Base-by-base conservation (phyloP, 225 moss, liverwort and hornwort genomes). In the Marchantia polymorpha region DNA sequence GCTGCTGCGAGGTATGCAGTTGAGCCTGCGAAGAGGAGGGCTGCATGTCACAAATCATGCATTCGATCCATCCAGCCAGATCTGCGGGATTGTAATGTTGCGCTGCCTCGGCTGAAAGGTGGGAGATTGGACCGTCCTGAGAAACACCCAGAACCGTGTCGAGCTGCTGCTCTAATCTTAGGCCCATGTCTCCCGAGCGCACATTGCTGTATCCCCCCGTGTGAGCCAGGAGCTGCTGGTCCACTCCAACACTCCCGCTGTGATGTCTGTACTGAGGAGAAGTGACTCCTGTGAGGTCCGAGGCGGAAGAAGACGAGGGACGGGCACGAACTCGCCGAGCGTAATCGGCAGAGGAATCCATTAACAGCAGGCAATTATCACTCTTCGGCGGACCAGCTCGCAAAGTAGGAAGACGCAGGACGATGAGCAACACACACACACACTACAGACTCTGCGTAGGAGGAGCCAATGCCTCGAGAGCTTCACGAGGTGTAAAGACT, bases 21-120 rank as follows among this genome's bases (percentile, higher is more conserved):
- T 78, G 78, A 22, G 64, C 46, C 25, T 64, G 63, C 11, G 78
- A 66, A 19, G 67, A 67, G 12, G 78, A 78, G 79, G 79, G 86
- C 84, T 74, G 89, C 82, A 93, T 88, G 82, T 93, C 93, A 82
- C 91, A 90, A 56, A 91, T 93, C 93, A 93, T 93, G 80, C 90
- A 82, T 77, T 93, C 93, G 39, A 93, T 91, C 93, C 93, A 93
- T 54, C 88, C 89, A 26, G 84, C 80, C 26, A 88, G 77, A 77
- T 89, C 86, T n/a, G 63, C 31, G 9, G 30, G 76, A n/a, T 29
- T 76, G 7, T 76, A 60, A 59, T 59, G 76, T n/a, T 76, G 76
- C 60, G 61, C 76, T 22, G 47, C 64, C 31, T 48, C 77, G n/a
- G 13, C 64, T 7, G 61, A 46, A 63, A 63, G 61, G 59, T 64